phyloP scores from a whole-genome alignment of 805 yeast genomes.

The Sugiyamaella smithiae region DNA sequence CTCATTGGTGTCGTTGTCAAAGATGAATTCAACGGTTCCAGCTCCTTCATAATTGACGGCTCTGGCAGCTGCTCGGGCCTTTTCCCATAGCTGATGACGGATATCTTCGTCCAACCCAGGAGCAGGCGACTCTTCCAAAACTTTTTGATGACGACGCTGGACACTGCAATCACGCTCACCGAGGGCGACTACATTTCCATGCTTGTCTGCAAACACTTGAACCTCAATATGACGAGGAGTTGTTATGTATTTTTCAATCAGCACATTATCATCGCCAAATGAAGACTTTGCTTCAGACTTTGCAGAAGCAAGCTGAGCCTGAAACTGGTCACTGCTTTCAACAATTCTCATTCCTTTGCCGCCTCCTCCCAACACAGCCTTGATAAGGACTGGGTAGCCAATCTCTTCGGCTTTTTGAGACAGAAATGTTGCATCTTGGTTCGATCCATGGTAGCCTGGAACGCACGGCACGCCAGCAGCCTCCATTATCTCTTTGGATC shows the following conservation, averaged over 20 bases:
- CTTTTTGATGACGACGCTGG: conserved; percentile 56
- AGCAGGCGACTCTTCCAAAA: conserved; percentile 57
- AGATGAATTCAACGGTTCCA: conserved; percentile 56
- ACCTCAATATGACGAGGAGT: conserved; percentile 56
- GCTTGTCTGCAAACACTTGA: conserved; percentile 55
- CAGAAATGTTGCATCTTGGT: conserved; percentile 30
- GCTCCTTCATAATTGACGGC: conserved; percentile 54
- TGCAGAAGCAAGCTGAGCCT: conserved; percentile 49
- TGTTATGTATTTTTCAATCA: conserved; percentile 53
- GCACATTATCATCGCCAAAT: conserved; percentile 54
- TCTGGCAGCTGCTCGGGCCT: conserved; percentile 49
- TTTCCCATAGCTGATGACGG: conserved; percentile 45
- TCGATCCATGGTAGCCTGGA: conserved; percentile 35
- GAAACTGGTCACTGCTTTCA: conserved; percentile 46
- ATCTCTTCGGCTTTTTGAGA: conserved; percentile 30
- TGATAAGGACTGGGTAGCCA: conserved; percentile 53
- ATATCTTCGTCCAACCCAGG: conserved; percentile 50
- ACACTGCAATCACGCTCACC: conserved; percentile 59
- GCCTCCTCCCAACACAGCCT: conserved; percentile 59
- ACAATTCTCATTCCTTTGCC: conserved; percentile 58
- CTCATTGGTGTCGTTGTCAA: conserved; percentile 49
- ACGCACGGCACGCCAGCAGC: conserved; percentile 35
- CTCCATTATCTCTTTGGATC: conserved; percentile 34
- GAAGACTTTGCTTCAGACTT: conserved; percentile 53
- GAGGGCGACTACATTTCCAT: conserved; percentile 52